These are phyloP conservation scores for Tricholoma hemisulphureum DNA, from an alignment of 768 basidiomycete genomes.

Conservation along the genomic window DNA sequence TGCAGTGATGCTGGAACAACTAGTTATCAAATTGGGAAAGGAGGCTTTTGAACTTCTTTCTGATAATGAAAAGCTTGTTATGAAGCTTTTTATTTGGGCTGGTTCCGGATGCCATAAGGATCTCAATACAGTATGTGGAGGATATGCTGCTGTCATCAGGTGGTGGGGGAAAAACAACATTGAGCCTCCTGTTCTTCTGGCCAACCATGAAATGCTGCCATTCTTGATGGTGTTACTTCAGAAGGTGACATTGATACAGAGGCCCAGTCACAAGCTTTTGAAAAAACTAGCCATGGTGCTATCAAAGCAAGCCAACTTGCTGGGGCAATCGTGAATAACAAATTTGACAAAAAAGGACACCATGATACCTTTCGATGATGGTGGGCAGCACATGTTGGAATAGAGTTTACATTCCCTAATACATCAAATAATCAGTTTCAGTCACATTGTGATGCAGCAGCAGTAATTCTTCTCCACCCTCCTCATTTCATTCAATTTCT, in stretches of 20 bases:
- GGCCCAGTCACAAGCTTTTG: constrained; percentile 6
- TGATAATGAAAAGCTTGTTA: constrained; percentile 13
- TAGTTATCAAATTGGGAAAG: not conserved
- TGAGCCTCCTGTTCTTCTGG: constrained; percentile 22
- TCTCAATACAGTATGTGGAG: constrained; percentile 28
- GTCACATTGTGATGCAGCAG: constrained; percentile 22
- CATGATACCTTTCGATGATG: constrained; percentile 22
- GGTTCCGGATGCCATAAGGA: constrained; percentile 36
- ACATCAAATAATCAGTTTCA: constrained; percentile 26
- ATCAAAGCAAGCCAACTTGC: constrained; percentile 14
- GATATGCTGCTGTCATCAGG: constrained; percentile 17
- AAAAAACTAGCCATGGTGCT: constrained; percentile 6
- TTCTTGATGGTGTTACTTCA: not conserved
- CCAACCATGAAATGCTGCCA: constrained; percentile 29
- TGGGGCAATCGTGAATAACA: constrained; percentile 30
- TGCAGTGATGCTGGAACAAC: constrained; percentile 10
- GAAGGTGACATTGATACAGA: constrained; percentile 3
- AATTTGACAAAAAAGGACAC: constrained; percentile 36
- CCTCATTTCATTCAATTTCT: constrained; percentile 19
- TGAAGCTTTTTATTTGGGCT: constrained; percentile 29
- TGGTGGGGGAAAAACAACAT: constrained; percentile 19
- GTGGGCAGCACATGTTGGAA: constrained; percentile 11
- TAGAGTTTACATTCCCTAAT: constrained; percentile 22
- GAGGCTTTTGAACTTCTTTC: constrained; percentile 7
- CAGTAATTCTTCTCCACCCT: constrained; percentile 20